These are phyloP conservation scores for Entomortierella beljakovae DNA, from an alignment of 192 early-diverging fungal genomes.

Conservation along the genomic window DNA sequence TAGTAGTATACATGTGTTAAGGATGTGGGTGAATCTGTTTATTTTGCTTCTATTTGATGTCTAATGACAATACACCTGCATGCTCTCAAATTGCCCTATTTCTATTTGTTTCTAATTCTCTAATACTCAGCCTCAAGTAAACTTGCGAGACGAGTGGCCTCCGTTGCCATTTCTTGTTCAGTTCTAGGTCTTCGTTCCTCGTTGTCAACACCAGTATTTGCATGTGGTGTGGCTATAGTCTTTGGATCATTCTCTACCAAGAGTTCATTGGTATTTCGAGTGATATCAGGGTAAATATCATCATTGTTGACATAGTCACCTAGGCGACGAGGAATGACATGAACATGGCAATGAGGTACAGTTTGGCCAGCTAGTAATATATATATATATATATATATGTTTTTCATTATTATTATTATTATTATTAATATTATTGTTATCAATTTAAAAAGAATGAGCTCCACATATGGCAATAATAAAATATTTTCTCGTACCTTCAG, in stretches of 20 bases:
- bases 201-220: conserved; percentile 63
- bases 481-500: conserved; percentile 56
- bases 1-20: too few relatives aligned
- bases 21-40: too few relatives aligned
- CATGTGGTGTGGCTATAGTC: not conserved
- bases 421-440: too few relatives aligned
- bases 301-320: conserved; percentile 91
- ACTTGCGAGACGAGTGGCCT: conserved; percentile 58
- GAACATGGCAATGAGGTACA: conserved; percentile 92
- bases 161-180: conserved; percentile 82
- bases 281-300: conserved; percentile 86
- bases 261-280: conserved; percentile 57
- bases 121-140: conserved; percentile 1
- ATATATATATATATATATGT: too few relatives aligned
- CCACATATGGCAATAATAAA: not conserved
- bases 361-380: conserved; percentile 63
- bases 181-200: conserved; percentile 79
- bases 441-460: too few relatives aligned
- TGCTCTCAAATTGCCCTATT: too few relatives aligned
- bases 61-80: too few relatives aligned
- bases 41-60: too few relatives aligned
- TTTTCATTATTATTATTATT: too few relatives aligned
- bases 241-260: conserved; percentile 20
- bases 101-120: not conserved
- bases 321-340: conserved; percentile 85